Conservation (phyloP, 306 rosid genomes). For the Cicer chorassanicum region DNA sequence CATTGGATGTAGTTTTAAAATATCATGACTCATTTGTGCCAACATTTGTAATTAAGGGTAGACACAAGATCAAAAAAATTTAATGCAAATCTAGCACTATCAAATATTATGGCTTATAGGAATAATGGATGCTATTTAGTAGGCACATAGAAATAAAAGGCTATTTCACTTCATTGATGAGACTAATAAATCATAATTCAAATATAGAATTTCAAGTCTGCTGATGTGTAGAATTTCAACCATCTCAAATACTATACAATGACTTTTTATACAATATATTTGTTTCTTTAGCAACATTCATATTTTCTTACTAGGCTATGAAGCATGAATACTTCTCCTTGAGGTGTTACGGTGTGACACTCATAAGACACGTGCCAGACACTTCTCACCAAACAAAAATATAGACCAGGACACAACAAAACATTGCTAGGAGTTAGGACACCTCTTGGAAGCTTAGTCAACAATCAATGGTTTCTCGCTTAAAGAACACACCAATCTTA, state of each 20-base stretch:
- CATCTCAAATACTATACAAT: slow-evolving; percentile 8
- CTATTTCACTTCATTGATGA: slow-evolving; percentile 5
- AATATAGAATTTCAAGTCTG: slow-evolving; percentile 11
- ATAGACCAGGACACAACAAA: background rate
- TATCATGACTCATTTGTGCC: background rate
- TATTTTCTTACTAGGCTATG: background rate
- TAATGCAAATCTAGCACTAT: slow-evolving; percentile 17
- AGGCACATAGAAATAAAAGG: background rate
- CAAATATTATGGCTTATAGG: slow-evolving; percentile 26
- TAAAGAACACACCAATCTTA: background rate
- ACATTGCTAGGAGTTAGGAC: background rate
- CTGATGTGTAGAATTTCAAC: background rate
- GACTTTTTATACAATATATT: background rate
- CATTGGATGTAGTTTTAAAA: slow-evolving; percentile 4
- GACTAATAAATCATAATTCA: background rate
- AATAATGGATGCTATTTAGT: slow-evolving; percentile 21
- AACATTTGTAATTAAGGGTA: slow-evolving; percentile 20
- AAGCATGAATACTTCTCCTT: background rate
- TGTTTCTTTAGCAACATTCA: background rate
- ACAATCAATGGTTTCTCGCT: background rate
- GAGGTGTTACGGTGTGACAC: background rate
- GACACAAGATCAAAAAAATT: slow-evolving; percentile 12
- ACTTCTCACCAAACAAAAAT: background rate
- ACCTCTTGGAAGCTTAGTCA: background rate
- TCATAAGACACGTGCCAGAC: background rate